Evolutionary conservation across 2,329 filamentous ascomycete species (phyloP).

Genomic region (Ceratocystis smalleyi): DNA sequence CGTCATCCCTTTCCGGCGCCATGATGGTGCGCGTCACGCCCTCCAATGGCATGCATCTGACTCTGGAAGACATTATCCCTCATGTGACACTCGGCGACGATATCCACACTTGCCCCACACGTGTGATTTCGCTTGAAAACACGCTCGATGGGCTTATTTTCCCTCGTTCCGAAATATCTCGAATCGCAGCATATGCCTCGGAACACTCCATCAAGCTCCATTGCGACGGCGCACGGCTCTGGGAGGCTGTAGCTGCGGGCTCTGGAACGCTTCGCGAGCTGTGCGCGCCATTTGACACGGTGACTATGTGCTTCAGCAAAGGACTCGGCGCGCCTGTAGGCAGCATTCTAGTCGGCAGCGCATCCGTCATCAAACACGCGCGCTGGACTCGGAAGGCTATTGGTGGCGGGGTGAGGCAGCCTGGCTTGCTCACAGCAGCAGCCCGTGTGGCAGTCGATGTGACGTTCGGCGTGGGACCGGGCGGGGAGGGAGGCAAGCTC

Average conservation of each 20-base stretch:
- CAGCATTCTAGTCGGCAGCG: conserved; percentile 49
- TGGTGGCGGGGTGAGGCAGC: conserved; percentile 58
- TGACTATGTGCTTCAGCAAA: conserved; percentile 69
- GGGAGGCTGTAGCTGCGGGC: conserved; percentile 62
- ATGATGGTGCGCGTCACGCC: conserved; percentile 52
- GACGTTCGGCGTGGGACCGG: conserved; percentile 27
- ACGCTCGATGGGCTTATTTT: conserved; percentile 67
- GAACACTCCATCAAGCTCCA: conserved; percentile 52
- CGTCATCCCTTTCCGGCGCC: conserved; percentile 56
- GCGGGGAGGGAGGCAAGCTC: conserved; percentile 40
- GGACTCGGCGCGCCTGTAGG: conserved; percentile 70
- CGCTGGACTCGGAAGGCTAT: conserved; percentile 47
- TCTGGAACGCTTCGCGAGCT: conserved; percentile 53
- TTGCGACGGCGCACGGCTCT: conserved; percentile 64
- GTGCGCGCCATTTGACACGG: conserved; percentile 53
- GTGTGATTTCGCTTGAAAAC: conserved; percentile 71
- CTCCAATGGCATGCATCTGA: conserved; percentile 56
- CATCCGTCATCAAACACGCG: conserved; percentile 25
- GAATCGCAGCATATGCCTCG: conserved; percentile 56
- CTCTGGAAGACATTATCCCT: conserved; percentile 57
- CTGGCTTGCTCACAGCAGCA: conserved; percentile 56
- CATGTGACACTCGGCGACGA: conserved; percentile 51
- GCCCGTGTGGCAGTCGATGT: conserved; percentile 50
- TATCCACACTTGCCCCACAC: conserved; percentile 64
- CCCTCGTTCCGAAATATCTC: conserved; percentile 54